Evolutionary conservation across 140 eudicot species (phyloP).

Genomic region (Anethum foeniculum): DNA sequence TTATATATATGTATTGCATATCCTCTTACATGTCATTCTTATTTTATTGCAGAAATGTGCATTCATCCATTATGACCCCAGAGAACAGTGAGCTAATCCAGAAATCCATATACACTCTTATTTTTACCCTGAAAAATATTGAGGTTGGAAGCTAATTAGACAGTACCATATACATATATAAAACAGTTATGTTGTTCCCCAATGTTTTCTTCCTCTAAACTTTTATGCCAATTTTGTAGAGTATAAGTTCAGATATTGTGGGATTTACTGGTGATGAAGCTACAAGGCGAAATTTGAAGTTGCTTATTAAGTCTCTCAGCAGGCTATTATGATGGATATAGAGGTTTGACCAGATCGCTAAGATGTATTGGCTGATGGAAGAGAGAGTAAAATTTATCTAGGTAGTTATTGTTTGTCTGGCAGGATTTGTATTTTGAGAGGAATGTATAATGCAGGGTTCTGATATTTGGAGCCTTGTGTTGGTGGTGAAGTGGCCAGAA

Average conservation of each 20-base stretch:
- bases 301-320: conserved; percentile 82
- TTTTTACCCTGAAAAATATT: conserved; percentile 75
- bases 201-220: not conserved
- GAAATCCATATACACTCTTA: conserved; percentile 73
- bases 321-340: conserved; percentile 48
- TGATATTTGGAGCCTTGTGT: not conserved
- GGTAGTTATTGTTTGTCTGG: not conserved
- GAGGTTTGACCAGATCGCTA: not conserved
- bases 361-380: conserved; percentile 1
- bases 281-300: conserved; percentile 63
- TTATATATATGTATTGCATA: not conserved
- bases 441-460: not conserved
- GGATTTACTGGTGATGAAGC: conserved; percentile 94
- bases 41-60: conserved; percentile 51
- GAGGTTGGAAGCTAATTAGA: conserved; percentile 40
- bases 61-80: conserved; percentile 69
- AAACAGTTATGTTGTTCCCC: not conserved
- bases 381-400: not conserved
- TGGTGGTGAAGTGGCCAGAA: not conserved
- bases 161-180: not conserved
- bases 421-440: not conserved
- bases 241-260: conserved; percentile 70
- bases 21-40: not conserved
- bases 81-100: conserved; percentile 80
- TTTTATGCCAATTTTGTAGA: conserved; percentile 35